Evolutionary conservation across 768 basidiomycete species (phyloP), one percentile per base, ranked within the genome.

Genomic region (Macrolepiota albuminosa): DNA sequence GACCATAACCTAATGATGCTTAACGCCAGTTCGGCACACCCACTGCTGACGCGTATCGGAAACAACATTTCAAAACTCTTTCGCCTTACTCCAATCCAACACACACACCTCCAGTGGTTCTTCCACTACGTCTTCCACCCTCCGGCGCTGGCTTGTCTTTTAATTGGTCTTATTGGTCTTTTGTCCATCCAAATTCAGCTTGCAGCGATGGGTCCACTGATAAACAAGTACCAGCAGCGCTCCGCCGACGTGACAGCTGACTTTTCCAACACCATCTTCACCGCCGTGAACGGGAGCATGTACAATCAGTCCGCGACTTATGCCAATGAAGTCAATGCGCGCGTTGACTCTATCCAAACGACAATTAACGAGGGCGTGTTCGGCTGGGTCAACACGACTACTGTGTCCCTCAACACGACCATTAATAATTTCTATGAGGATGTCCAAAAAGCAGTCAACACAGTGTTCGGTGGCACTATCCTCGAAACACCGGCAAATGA

Each of bases 341-440:
- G 84, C 34, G 84, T 98, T 24, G 81, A 84, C 52, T 66, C 66
- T 37, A 79, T 93, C 52, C 91, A 98, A 74, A 78, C 76, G 42
- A 82, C 84, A 6, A 84, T 98, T 72, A 93, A 98, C 70, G 76
- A 92, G 43, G 90, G 89, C 29, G 74, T 98, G 49, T 96, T 98
- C 63, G 94, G 95, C 10, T 98, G 95, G 95, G 88, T 98, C 52
- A 94, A 98, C 66, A 82, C 78, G 18, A 96, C 96, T 8, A 96
- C 94, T 1, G 86, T 84, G 4, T 86, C 88, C 6, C 81, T 99
- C 56, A 99, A 99, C 72, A 76, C 78, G 65, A 97, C 96, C 3
- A 76, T 99, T 67, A 88, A 84, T 69, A 80, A 78, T 49, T 96
- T 99, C 72, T 98, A 98, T 74, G 78, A 78, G 58, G 94, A 93